A percentile compares a stretch with the other conserved stretches of the same genome.
Conservation (phyloP, 495 filamentous ascomycete genomes). For the Aspergillus carlsbadensis region DNA sequence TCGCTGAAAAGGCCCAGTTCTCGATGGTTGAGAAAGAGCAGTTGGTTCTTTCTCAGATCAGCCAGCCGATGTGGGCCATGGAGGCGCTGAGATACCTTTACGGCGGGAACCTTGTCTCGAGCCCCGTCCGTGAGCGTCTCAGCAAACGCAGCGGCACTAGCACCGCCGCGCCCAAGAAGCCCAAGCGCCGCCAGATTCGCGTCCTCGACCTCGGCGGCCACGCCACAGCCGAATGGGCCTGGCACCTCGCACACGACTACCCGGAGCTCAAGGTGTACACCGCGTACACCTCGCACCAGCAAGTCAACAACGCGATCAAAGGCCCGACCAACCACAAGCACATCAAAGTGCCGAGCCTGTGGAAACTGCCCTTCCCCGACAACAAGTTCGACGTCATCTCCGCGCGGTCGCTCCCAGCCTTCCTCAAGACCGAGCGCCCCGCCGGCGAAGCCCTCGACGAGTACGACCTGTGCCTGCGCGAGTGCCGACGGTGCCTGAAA, state of each 20-base stretch:
- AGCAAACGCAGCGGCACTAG: constrained; percentile 20
- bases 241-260: constrained; percentile 83
- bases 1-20: constrained; percentile 49
- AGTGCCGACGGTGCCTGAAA: constrained; percentile 88
- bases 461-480: constrained; percentile 79
- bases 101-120: constrained; percentile 76
- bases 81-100: constrained; percentile 74
- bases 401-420: constrained; percentile 79
- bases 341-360: constrained; percentile 69
- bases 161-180: not conserved
- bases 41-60: constrained; percentile 74
- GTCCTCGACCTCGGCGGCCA: constrained; percentile 90
- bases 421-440: constrained; percentile 66
- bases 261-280: constrained; percentile 85
- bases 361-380: constrained; percentile 80
- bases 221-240: constrained; percentile 88
- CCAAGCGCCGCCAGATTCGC: constrained; percentile 37
- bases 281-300: constrained; percentile 68
- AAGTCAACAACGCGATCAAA: constrained; percentile 66
- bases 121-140: constrained; percentile 66
- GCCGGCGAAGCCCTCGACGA: constrained; percentile 65
- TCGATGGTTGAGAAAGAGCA: constrained; percentile 69
- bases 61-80: constrained; percentile 74
- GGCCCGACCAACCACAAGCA: constrained; percentile 87
- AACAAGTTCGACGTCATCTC: constrained; percentile 92